Percentiles rank a stretch among this genome's conserved stretches.
Conservation (phyloP, 805 yeast species). For the Sugiyamaella floridensis region DNA sequence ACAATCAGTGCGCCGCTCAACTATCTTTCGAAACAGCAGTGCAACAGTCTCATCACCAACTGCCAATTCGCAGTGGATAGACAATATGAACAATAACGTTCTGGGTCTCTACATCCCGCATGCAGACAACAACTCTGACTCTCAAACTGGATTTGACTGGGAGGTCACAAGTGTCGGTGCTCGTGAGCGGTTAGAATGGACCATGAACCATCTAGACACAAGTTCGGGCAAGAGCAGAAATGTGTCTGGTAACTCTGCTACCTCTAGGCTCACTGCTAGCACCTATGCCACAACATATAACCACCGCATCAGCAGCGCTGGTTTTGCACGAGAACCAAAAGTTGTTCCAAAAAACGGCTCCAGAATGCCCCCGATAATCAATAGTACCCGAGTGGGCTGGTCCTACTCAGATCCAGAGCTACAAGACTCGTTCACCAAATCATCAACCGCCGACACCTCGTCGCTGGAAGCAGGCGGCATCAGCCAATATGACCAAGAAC, state of each 20-base stretch:
- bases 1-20: background rate
- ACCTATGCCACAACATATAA: slow-evolving; percentile 1
- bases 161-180: slow-evolving; percentile 14
- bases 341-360: background rate
- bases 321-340: slow-evolving; percentile 14
- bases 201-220: slow-evolving; percentile 9
- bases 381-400: background rate
- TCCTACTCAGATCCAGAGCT: slow-evolving; percentile 1
- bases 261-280: slow-evolving; percentile 2
- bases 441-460: background rate
- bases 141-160: slow-evolving; percentile 14
- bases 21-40: background rate
- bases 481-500: slow-evolving; percentile 17
- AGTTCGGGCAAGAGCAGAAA: slow-evolving; percentile 6
- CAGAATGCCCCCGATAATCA: background rate
- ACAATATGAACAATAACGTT: background rate
- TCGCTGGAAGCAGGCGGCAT: slow-evolving; percentile 1
- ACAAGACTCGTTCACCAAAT: background rate
- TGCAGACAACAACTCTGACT: background rate
- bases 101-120: background rate
- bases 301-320: slow-evolving; percentile 15
- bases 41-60: background rate
- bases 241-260: slow-evolving; percentile 8
- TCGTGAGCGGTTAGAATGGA: slow-evolving; percentile 12
- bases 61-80: background rate